A percentile compares a stretch with the other conserved stretches of the same genome.
phyloP scores from a whole-genome alignment of 306 rosid species.

The Pterocarpus macrocarpus region DNA sequence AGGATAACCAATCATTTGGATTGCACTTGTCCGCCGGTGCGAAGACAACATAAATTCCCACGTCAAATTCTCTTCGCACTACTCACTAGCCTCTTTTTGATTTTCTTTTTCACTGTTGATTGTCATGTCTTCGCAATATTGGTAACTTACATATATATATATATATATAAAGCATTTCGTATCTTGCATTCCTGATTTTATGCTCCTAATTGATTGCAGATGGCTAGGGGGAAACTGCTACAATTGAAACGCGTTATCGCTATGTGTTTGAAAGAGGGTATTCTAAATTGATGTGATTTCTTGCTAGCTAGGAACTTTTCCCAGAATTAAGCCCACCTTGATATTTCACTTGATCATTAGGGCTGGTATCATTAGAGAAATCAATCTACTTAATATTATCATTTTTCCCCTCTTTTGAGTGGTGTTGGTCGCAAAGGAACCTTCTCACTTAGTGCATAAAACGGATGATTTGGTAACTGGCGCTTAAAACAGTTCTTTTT shows the following conservation, averaged over 20 bases:
- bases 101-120: not conserved
- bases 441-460: not conserved
- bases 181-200: conserved; percentile 38
- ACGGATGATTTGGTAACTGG: conserved; percentile 21
- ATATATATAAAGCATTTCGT: conserved; percentile 8
- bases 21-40: conserved; percentile 8
- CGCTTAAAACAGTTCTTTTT: not conserved
- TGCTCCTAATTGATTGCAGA: conserved; percentile 62
- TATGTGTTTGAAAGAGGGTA: conserved; percentile 75
- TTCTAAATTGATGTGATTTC: conserved; percentile 53
- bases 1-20: conserved; percentile 35
- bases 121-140: not conserved
- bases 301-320: too few species aligned
- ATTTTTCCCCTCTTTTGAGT: conserved; percentile 6
- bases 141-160: not conserved
- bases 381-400: conserved; percentile 33
- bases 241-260: conserved; percentile 77
- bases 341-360: conserved; percentile 38
- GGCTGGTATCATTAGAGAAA: conserved; percentile 27
- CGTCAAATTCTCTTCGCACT: conserved; percentile 18
- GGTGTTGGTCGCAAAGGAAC: conserved; percentile 17
- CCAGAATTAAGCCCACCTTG: conserved; percentile 26
- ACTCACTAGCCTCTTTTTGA: conserved; percentile 3
- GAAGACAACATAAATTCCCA: conserved; percentile 20
- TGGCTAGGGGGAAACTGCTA: conserved; percentile 72